Conservation (phyloP, 441 rosid species). For the Breynia disticha region DNA sequence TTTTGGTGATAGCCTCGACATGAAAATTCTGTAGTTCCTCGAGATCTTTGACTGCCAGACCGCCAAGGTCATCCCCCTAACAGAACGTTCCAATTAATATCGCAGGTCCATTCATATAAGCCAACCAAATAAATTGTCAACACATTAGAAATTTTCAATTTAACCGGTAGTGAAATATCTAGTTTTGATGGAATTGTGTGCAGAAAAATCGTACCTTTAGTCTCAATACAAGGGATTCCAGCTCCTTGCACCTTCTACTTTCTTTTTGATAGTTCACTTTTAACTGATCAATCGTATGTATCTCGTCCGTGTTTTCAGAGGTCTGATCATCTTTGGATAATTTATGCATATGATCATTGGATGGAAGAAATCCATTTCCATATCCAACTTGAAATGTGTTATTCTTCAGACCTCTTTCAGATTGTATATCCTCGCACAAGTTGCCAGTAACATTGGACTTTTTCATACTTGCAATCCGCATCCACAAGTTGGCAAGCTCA, state of each 20-base stretch:
- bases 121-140: background rate
- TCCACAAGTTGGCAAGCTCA: slow-evolving; percentile 62
- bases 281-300: slow-evolving; percentile 23
- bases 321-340: slow-evolving; percentile 22
- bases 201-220: slow-evolving; percentile 37
- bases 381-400: slow-evolving; percentile 18
- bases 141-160: background rate
- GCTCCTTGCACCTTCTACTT: slow-evolving; percentile 42
- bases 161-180: background rate
- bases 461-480: slow-evolving; percentile 42
- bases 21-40: slow-evolving; percentile 60
- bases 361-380: slow-evolving; percentile 25
- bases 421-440: slow-evolving; percentile 16
- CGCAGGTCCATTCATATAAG: background rate
- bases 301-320: slow-evolving; percentile 20
- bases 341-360: slow-evolving; percentile 18
- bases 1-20: slow-evolving; percentile 53
- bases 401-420: slow-evolving; percentile 10
- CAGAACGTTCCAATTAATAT: slow-evolving; percentile 6
- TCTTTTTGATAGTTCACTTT: slow-evolving; percentile 31
- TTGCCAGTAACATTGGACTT: slow-evolving; percentile 22
- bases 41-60: slow-evolving; percentile 33
- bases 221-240: slow-evolving; percentile 38
- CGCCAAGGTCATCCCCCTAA: slow-evolving; percentile 52
- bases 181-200: background rate